Percentiles rank a stretch among this genome's conserved stretches.
These are phyloP conservation scores for Marsdenia floribunda DNA, from an alignment of 257 asterid species.

Conservation along the genomic window DNA sequence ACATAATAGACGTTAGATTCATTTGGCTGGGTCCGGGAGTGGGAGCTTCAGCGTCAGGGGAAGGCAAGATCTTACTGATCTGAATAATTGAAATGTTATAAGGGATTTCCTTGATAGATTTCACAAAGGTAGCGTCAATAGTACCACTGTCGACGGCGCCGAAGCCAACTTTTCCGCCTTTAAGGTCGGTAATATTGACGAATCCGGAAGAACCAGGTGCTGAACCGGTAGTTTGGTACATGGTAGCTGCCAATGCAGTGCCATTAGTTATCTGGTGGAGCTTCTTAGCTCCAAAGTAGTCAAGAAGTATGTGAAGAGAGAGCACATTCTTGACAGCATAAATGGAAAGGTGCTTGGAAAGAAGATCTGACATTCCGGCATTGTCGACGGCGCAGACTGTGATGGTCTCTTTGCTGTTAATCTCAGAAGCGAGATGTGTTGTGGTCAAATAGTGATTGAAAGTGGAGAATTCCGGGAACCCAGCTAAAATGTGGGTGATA, in stretches of 20 bases:
- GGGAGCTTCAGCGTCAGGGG: constrained; percentile 67
- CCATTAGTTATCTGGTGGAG: constrained; percentile 66
- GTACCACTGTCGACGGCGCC: constrained; percentile 35
- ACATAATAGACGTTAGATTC: constrained; percentile 53
- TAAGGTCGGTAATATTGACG: constrained; percentile 50
- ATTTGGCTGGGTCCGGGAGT: constrained; percentile 46
- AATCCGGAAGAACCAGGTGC: constrained; percentile 68
- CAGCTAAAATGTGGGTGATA: constrained; percentile 48
- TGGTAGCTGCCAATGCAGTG: constrained; percentile 61
- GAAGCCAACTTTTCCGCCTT: constrained; percentile 67
- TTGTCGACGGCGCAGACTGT: constrained; percentile 64
- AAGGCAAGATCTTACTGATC: constrained; percentile 46
- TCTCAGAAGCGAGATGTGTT: constrained; percentile 60
- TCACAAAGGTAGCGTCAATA: constrained; percentile 42
- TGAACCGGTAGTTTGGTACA: constrained; percentile 67
- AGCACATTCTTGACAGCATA: constrained; percentile 45
- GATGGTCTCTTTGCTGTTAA: constrained; percentile 54
- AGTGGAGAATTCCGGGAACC: constrained; percentile 44
- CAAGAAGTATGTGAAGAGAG: constrained; percentile 62
- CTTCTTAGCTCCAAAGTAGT: constrained; percentile 64
- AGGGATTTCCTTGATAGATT: constrained; percentile 35
- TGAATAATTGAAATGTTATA: constrained; percentile 69
- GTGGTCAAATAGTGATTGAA: constrained; percentile 54
- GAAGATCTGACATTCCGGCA: constrained; percentile 57
- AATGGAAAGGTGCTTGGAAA: constrained; percentile 38